Evolutionary conservation across 129 eudicot genomes (phyloP).

Genomic region (Arctium minus): DNA sequence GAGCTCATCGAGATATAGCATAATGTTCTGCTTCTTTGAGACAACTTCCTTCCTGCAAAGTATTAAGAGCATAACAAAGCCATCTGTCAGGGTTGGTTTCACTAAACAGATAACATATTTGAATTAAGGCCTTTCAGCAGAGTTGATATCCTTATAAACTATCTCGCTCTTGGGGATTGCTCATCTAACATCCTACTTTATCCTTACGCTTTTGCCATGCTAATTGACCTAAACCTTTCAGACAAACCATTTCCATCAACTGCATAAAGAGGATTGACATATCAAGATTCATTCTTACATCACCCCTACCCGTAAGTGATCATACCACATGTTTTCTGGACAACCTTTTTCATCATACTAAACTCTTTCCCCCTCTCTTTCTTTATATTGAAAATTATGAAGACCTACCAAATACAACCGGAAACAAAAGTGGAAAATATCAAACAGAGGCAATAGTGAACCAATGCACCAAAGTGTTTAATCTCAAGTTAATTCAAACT

Average conservation of each 20-base stretch:
- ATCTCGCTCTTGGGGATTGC: background rate
- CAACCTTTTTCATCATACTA: background rate
- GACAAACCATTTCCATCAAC: background rate
- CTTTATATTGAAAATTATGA: background rate
- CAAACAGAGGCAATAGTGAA: background rate
- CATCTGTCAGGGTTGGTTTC: background rate
- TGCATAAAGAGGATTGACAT: background rate
- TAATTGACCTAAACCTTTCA: background rate
- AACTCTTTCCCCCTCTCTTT: background rate
- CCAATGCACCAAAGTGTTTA: background rate
- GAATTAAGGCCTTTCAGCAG: background rate
- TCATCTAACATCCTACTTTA: background rate
- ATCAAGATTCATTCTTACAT: background rate
- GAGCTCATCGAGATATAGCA: constrained; percentile 56
- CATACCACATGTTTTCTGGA: background rate
- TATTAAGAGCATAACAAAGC: background rate
- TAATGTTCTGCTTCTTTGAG: constrained; percentile 41
- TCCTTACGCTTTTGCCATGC: background rate
- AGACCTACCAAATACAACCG: background rate
- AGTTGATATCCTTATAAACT: background rate
- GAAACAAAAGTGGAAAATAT: background rate
- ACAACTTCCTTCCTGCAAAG: constrained; percentile 73
- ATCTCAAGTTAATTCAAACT: background rate
- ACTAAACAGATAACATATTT: constrained; percentile 2
- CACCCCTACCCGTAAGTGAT: background rate